phyloP scores from a whole-genome alignment of 768 basidiomycete species.

The Auricularia cornea region DNA sequence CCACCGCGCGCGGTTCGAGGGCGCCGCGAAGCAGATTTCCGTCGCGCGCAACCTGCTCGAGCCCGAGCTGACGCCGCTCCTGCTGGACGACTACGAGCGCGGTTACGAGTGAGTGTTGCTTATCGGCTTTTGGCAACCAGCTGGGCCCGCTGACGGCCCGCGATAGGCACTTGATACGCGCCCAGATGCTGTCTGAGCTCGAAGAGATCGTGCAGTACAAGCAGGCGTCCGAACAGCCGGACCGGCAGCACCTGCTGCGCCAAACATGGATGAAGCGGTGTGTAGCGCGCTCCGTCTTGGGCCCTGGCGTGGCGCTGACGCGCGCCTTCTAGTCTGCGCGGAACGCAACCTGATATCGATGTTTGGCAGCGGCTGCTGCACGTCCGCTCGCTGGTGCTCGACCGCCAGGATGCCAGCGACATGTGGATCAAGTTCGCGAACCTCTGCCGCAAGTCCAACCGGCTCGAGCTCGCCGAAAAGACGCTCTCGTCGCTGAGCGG shows the following conservation, averaged over 20 bases:
- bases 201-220: constrained; percentile 46
- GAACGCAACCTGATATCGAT: constrained; percentile 44
- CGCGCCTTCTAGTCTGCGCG: constrained; percentile 27
- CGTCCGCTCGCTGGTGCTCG: constrained; percentile 39
- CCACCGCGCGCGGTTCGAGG: constrained; percentile 35
- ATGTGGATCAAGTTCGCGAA: constrained; percentile 48
- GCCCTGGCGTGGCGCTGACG: neutral
- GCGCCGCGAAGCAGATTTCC: constrained; percentile 35
- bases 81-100: constrained; percentile 39
- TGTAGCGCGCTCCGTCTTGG: constrained; percentile 2
- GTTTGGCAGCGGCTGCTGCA: constrained; percentile 45
- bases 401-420: constrained; percentile 37
- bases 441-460: constrained; percentile 39
- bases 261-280: constrained; percentile 42
- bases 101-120: constrained; percentile 35
- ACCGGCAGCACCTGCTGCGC: constrained; percentile 33
- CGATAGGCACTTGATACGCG: constrained; percentile 35
- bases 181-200: constrained; percentile 43
- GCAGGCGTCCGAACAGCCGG: constrained; percentile 33
- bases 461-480: constrained; percentile 37
- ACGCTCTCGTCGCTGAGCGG: constrained; percentile 38
- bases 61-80: constrained; percentile 36
- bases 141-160: neutral
- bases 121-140: neutral
- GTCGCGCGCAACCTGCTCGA: constrained; percentile 38